Evolutionary conservation across 148 eudicot genomes (phyloP).

Genomic region (Chenopodium quinoa): DNA sequence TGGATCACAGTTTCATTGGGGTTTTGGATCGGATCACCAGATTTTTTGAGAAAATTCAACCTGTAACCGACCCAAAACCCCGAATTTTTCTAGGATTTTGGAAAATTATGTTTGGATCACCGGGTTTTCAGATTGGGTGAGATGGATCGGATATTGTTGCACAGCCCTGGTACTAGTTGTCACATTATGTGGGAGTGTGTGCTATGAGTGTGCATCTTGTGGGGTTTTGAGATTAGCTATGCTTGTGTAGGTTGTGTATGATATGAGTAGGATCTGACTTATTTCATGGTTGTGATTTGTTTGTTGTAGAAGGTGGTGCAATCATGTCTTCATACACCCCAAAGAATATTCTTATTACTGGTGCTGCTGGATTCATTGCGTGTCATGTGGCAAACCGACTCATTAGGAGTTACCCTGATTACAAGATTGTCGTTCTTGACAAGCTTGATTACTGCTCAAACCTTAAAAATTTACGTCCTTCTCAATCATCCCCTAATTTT

Average conservation of each 20-base stretch:
- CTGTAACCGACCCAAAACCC: too few relatives aligned
- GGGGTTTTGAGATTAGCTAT: neutral
- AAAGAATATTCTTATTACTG: constrained; percentile 73
- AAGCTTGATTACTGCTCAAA: constrained; percentile 79
- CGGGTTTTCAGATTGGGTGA: too few relatives aligned
- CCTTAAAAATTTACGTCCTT: constrained; percentile 60
- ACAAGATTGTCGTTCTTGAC: constrained; percentile 75
- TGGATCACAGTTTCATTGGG: too few relatives aligned
- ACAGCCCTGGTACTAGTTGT: too few relatives aligned
- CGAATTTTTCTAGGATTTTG: too few relatives aligned
- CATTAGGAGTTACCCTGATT: constrained; percentile 54
- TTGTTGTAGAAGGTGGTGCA: constrained; percentile 23
- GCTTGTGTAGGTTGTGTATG: neutral
- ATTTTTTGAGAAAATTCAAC: too few relatives aligned
- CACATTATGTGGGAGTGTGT: neutral
- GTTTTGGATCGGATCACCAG: too few relatives aligned
- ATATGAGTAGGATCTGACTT: constrained; percentile 24
- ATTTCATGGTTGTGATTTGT: constrained; percentile 11
- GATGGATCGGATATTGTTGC: too few relatives aligned
- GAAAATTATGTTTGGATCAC: too few relatives aligned
- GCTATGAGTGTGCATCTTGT: neutral
- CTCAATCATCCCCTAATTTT: constrained; percentile 58
- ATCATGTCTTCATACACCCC: constrained; percentile 58
- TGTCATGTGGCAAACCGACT: constrained; percentile 79
- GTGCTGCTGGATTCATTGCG: constrained; percentile 85